A percentile compares a stretch with the other conserved stretches of the same genome.
Evolutionary conservation across 805 yeast genomes (phyloP).

Genomic region (Ogataea populi-albae): DNA sequence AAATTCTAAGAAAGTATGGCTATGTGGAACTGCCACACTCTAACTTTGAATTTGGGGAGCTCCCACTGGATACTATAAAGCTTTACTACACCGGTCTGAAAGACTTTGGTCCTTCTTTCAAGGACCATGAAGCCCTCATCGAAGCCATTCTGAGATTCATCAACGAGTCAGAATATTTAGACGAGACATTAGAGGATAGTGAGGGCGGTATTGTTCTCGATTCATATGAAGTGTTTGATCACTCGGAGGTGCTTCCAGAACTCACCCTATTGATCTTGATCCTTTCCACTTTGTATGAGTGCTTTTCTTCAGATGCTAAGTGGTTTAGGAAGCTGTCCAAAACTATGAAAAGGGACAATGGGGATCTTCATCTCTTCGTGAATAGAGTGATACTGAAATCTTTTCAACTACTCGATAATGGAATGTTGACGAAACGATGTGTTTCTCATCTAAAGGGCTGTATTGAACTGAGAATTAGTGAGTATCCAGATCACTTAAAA

Average conservation of each 20-base stretch:
- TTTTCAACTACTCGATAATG: constrained; percentile 55
- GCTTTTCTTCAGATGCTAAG: constrained; percentile 29
- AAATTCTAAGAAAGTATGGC: constrained; percentile 85
- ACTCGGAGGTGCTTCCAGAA: constrained; percentile 62
- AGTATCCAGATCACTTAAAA: constrained; percentile 43
- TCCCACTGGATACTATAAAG: constrained; percentile 45
- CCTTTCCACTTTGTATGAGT: constrained; percentile 37
- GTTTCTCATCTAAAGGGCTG: constrained; percentile 33
- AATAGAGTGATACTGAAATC: constrained; percentile 57
- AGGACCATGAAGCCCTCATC: constrained; percentile 22
- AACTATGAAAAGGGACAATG: constrained; percentile 15
- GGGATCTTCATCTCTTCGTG: constrained; percentile 35
- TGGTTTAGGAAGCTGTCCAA: constrained; percentile 32
- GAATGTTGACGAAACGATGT: constrained; percentile 42
- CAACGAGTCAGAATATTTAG: constrained; percentile 32
- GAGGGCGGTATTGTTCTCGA: constrained; percentile 44
- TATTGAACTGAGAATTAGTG: constrained; percentile 35
- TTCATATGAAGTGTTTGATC: constrained; percentile 58
- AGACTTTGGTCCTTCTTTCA: constrained; percentile 22
- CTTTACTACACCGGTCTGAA: constrained; percentile 33
- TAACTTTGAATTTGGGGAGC: constrained; percentile 76
- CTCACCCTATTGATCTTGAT: constrained; percentile 51
- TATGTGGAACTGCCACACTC: constrained; percentile 76
- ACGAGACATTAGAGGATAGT: constrained; percentile 29
- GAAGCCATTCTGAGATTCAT: constrained; percentile 39